Conservation (phyloP, 495 filamentous ascomycete species). For the Immersiella caudata region DNA sequence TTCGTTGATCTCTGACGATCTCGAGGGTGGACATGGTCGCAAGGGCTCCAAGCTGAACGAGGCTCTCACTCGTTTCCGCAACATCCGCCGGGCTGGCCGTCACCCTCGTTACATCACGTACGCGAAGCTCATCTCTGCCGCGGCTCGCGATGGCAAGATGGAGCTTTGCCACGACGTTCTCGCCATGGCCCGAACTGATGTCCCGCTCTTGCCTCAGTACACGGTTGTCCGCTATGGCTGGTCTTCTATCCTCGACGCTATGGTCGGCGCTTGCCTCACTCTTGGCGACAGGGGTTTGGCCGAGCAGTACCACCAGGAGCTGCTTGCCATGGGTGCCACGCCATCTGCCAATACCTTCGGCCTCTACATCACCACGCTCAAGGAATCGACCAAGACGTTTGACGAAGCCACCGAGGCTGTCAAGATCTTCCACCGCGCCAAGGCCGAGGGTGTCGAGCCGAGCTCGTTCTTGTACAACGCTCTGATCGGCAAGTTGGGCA, state of each 20-base stretch:
- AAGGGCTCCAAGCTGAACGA: constrained; percentile 75
- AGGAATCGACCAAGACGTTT: constrained; percentile 94
- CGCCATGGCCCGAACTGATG: constrained; percentile 81
- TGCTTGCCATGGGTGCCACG: constrained; percentile 81
- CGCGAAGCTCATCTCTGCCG: constrained; percentile 88
- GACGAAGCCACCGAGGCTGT: constrained; percentile 96
- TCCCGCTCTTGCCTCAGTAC: constrained; percentile 80
- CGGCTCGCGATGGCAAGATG: constrained; percentile 77
- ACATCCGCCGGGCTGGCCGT: constrained; percentile 88
- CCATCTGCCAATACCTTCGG: constrained; percentile 98
- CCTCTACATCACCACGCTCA: constrained; percentile 95
- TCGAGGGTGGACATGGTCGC: constrained; percentile 73
- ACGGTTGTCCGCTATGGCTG: constrained; percentile 88
- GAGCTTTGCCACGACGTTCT: constrained; percentile 85
- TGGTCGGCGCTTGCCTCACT: constrained; percentile 90
- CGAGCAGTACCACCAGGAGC: constrained; percentile 84
- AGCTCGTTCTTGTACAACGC: constrained; percentile 98
- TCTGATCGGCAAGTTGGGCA: constrained; percentile 95
- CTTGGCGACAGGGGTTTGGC: constrained; percentile 78
- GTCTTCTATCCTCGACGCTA: constrained; percentile 91
- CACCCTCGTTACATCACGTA: constrained; percentile 96
- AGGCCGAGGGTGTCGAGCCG: constrained; percentile 91
- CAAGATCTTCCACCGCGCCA: constrained; percentile 93
- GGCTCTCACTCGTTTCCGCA: constrained; percentile 78
- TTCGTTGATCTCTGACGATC: constrained; percentile 79